Evolutionary conservation across 495 filamentous ascomycete species (phyloP).

Genomic region (Podospora sp.): DNA sequence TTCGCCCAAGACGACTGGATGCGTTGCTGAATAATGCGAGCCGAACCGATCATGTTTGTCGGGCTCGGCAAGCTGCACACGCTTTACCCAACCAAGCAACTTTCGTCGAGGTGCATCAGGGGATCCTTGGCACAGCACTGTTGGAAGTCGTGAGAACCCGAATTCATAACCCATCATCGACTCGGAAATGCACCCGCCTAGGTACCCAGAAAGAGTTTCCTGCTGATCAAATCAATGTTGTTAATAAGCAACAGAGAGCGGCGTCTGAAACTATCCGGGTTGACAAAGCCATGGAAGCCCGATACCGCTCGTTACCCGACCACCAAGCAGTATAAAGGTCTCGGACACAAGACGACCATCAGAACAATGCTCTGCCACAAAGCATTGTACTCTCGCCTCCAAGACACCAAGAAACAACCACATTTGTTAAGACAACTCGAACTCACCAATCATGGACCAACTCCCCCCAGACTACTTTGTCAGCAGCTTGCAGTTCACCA

Average conservation of each 20-base stretch:
- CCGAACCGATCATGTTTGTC: background rate
- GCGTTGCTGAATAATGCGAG: background rate
- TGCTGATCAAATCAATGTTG: too few relatives aligned
- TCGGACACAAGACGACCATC: too few relatives aligned
- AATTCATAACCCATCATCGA: too few relatives aligned
- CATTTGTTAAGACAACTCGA: background rate
- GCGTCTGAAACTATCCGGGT: too few relatives aligned
- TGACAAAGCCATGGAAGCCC: too few relatives aligned
- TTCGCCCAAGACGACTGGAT: background rate
- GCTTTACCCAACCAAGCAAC: background rate
- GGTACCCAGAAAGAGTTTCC: too few relatives aligned
- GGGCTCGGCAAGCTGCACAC: background rate
- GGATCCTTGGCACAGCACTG: background rate
- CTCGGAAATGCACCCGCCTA: too few relatives aligned
- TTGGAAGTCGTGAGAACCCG: too few relatives aligned
- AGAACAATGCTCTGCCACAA: too few relatives aligned
- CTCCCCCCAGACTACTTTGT: constrained; percentile 31
- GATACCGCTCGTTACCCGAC: too few relatives aligned
- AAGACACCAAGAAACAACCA: background rate
- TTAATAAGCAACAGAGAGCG: too few relatives aligned
- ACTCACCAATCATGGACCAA: constrained; percentile 20
- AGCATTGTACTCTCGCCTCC: background rate
- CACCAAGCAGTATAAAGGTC: too few relatives aligned
- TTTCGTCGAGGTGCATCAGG: constrained; percentile 18
- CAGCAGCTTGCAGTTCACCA: constrained; percentile 35